A percentile compares a stretch with the other conserved stretches of the same genome.
phyloP scores from a whole-genome alignment of 108 stramenopile genomes.

The Bacterosira constricta region DNA sequence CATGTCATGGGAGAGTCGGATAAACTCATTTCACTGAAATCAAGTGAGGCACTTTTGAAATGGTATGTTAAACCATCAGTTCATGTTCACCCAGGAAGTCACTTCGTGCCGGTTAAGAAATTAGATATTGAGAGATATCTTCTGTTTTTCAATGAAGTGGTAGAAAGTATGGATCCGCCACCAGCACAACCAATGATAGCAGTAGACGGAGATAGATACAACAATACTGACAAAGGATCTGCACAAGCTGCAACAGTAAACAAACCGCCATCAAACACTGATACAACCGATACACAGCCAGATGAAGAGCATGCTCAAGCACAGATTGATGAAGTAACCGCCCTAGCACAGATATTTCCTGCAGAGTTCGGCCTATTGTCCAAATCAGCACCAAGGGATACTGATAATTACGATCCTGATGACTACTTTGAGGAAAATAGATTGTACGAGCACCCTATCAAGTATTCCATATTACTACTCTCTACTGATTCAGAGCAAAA shows the following conservation, averaged over 20 bases:
- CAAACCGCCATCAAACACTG: neutral
- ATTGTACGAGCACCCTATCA: slow-evolving; percentile 60
- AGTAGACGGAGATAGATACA: no score
- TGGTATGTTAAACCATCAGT: slow-evolving; percentile 29
- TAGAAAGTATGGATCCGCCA: neutral
- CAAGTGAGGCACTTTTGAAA: slow-evolving; percentile 43
- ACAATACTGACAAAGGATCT: no score
- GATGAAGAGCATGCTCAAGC: slow-evolving; percentile 65
- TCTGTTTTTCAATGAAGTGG: slow-evolving; percentile 62
- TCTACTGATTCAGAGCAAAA: slow-evolving; percentile 40
- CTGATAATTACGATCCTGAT: slow-evolving; percentile 12
- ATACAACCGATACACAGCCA: slow-evolving; percentile 25
- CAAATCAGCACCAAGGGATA: neutral
- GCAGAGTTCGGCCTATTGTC: slow-evolving; percentile 67
- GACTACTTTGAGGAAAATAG: slow-evolving; percentile 28
- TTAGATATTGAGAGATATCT: slow-evolving; percentile 54
- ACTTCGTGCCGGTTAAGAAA: slow-evolving; percentile 78
- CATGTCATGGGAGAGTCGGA: slow-evolving; percentile 78
- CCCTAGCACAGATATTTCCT: slow-evolving; percentile 74
- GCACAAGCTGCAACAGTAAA: no score
- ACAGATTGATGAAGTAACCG: slow-evolving; percentile 77
- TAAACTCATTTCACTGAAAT: slow-evolving; percentile 50
- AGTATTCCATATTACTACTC: slow-evolving; percentile 56
- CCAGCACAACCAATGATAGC: no score
- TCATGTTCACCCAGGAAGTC: slow-evolving; percentile 65